Base-by-base conservation (phyloP, 139 green algal species). In the Eudorina sp. region DNA sequence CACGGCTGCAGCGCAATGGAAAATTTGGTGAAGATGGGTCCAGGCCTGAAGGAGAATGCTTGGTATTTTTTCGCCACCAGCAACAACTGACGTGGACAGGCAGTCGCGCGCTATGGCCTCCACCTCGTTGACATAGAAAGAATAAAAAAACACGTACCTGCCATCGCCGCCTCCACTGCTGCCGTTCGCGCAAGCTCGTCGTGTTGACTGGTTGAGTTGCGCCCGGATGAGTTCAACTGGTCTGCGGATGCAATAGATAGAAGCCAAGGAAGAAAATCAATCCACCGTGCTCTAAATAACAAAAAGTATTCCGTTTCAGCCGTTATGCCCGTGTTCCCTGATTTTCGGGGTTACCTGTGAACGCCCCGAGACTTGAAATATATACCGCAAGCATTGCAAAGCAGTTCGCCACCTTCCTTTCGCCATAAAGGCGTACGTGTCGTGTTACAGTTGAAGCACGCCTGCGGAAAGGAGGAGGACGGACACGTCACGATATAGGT, bases 321-420 rank as follows among this genome's bases (percentile, higher is more conserved):
- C 6, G 55, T 66, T 11, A 23, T 66, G 8, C 23, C 55, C 55
- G 27, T 23, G 23, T 11, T 72, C 31, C 16, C 16, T 34, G 62
- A 31, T 55, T 79, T 16, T 25, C 13, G 4, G 40, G 36, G 38
- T 74, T 40, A 74, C 78, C 78, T 36, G n/a, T 95, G 92, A 3
- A 60, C 80, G 43, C 94, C 93, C 72, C 97, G 94, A 60, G 94
- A 94, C 84, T 97, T 97, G 86, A 90, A 91, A 89, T 95, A 97
- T 76, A 97, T 96, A 53, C 95, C 95, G 82, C 95, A 97, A 0
- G 95, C 95, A 76, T 98, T 98, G 94, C 95, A 98, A 82, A 97
- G 91, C 41, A 93, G 70, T 77, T 91, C 14, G 9, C 82, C 90
- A 23, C 21, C 84, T 68, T 96, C 95, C 72, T 95, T 95, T 41